A percentile compares a stretch with the other conserved stretches of the same genome.
Conservation (phyloP, 768 basidiomycete genomes). For the Mycena rebaudengoi region DNA sequence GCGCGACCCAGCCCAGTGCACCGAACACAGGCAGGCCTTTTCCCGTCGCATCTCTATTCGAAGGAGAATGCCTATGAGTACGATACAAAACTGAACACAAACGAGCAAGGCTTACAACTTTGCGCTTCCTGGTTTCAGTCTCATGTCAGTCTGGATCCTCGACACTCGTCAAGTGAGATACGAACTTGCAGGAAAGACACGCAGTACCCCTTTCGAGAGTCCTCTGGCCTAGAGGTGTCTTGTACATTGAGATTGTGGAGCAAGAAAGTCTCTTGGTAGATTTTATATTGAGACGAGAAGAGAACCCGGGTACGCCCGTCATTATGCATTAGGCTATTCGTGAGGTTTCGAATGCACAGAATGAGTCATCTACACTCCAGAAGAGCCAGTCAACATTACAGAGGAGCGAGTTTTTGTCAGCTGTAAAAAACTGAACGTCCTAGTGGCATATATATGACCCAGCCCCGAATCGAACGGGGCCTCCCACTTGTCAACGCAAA, state of each 20-base stretch:
- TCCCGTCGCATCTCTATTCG: slow-evolving; percentile 54
- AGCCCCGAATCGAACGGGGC: too few species aligned
- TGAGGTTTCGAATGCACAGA: too few species aligned
- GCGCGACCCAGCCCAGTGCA: slow-evolving; percentile 46
- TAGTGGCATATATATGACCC: too few species aligned
- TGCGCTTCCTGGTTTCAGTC: background rate
- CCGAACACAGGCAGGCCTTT: slow-evolving; percentile 49
- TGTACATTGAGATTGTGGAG: slow-evolving; percentile 3
- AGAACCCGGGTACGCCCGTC: background rate
- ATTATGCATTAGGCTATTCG: too few species aligned
- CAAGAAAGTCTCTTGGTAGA: too few species aligned
- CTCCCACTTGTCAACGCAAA: too few species aligned
- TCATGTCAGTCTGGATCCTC: background rate
- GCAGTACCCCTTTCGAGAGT: slow-evolving; percentile 17
- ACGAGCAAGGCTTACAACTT: background rate
- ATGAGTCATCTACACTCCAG: too few species aligned
- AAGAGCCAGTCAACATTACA: too few species aligned
- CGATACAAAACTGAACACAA: background rate
- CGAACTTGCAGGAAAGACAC: slow-evolving; percentile 28
- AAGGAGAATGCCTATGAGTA: background rate
- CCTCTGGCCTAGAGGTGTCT: background rate
- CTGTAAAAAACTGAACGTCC: too few species aligned
- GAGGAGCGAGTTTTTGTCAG: too few species aligned
- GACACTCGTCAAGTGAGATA: background rate
- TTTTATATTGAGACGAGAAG: slow-evolving; percentile 5